Evolutionary conservation across 768 basidiomycete genomes (phyloP).

Genomic region (Cubamyces sp.): DNA sequence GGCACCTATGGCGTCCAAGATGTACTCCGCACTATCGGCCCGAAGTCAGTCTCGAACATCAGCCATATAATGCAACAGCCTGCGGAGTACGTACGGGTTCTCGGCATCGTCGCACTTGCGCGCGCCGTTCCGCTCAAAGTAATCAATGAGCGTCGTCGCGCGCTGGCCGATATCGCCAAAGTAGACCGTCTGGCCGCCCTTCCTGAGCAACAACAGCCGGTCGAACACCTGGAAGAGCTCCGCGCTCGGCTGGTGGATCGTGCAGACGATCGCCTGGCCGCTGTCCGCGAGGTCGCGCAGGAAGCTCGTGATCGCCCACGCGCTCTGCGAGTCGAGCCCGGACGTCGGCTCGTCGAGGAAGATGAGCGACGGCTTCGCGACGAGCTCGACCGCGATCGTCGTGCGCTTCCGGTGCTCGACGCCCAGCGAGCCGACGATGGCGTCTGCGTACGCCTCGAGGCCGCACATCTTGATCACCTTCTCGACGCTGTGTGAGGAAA

Average conservation of each 20-base stretch:
- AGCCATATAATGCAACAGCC: background rate
- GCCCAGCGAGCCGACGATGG: conserved; percentile 66
- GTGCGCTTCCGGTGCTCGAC: conserved; percentile 80
- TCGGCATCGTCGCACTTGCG: conserved; percentile 62
- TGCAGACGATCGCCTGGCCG: conserved; percentile 92
- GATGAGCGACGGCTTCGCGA: conserved; percentile 81
- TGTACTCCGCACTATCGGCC: conserved; percentile 45
- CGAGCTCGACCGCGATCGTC: conserved; percentile 87
- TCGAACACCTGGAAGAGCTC: conserved; percentile 88
- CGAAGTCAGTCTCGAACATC: background rate
- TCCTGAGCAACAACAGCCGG: conserved; percentile 71
- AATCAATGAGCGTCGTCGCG: conserved; percentile 64
- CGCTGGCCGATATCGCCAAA: conserved; percentile 71
- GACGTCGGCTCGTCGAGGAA: conserved; percentile 91
- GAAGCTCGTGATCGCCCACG: conserved; percentile 82
- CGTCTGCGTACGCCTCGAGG: conserved; percentile 65
- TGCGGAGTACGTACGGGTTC: conserved; percentile 55
- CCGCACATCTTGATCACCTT: conserved; percentile 65
- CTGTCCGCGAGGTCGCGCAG: conserved; percentile 74
- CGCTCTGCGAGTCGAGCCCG: conserved; percentile 85
- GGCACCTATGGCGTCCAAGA: conserved; percentile 59
- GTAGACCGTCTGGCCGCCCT: conserved; percentile 74
- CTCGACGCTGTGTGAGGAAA: conserved; percentile 45
- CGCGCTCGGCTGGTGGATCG: conserved; percentile 76
- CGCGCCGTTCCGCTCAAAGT: conserved; percentile 75